Conservation (phyloP, 1,139 yeast genomes). For the Hanseniaspora sp. region DNA sequence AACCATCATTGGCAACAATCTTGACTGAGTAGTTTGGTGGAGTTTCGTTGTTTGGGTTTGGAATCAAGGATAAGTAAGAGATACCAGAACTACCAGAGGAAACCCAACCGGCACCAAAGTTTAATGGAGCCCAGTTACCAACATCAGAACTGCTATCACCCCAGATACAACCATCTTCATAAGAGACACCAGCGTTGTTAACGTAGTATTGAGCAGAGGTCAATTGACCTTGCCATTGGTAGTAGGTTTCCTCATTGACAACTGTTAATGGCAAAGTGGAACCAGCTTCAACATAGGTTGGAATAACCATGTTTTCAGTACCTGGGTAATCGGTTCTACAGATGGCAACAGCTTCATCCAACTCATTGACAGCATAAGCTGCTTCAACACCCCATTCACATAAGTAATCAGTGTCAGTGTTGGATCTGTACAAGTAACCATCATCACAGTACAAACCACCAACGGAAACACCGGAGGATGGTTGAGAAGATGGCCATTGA, state of each 20-base stretch:
- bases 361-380: slow-evolving; percentile 58
- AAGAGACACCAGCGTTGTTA: slow-evolving; percentile 86
- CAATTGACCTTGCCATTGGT: slow-evolving; percentile 66
- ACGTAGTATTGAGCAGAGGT: slow-evolving; percentile 96
- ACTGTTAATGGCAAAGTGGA: slow-evolving; percentile 55
- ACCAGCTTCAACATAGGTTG: slow-evolving; percentile 72
- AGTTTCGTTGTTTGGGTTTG: slow-evolving; percentile 78
- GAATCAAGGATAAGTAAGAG: slow-evolving; percentile 81
- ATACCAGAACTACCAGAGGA: slow-evolving; percentile 43
- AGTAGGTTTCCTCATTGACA: slow-evolving; percentile 67
- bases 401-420: slow-evolving; percentile 48
- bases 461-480: slow-evolving; percentile 73
- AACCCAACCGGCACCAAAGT: slow-evolving; percentile 77
- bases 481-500: slow-evolving; percentile 87
- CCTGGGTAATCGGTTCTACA: slow-evolving; percentile 99
- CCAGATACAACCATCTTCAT: slow-evolving; percentile 89
- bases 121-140: slow-evolving; percentile 98
- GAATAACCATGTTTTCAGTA: slow-evolving; percentile 94
- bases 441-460: slow-evolving; percentile 78
- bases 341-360: slow-evolving; percentile 59
- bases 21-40: slow-evolving; percentile 77
- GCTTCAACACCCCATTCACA: slow-evolving; percentile 75
- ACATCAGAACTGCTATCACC: slow-evolving; percentile 66
- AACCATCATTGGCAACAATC: slow-evolving; percentile 60
- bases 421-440: slow-evolving; percentile 73